These are phyloP conservation scores for Platanthera zijinensis DNA, from an alignment of 106 monocot species.

Conservation along the genomic window DNA sequence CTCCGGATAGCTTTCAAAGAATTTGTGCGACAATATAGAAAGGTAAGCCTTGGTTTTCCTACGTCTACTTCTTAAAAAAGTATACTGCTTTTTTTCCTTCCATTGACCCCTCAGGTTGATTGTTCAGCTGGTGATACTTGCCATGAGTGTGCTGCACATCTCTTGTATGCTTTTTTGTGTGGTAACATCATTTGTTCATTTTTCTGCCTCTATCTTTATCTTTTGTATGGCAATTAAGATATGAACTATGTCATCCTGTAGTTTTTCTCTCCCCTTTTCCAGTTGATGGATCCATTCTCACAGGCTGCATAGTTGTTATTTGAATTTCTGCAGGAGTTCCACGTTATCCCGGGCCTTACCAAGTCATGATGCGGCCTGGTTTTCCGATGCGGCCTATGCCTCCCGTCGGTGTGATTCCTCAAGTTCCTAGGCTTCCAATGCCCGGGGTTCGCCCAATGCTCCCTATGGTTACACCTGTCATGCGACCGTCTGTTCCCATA, in stretches of 20 bases:
- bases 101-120: slow-evolving; percentile 33
- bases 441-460: slow-evolving; percentile 48
- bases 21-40: slow-evolving; percentile 26
- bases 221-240: background rate
- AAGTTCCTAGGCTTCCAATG: slow-evolving; percentile 49
- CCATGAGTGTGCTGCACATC: slow-evolving; percentile 31
- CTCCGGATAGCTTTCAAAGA: slow-evolving; percentile 41
- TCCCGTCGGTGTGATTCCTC: slow-evolving; percentile 46
- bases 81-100: slow-evolving; percentile 16
- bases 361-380: slow-evolving; percentile 49
- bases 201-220: background rate
- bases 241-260: slow-evolving; percentile 5
- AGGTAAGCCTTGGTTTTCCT: slow-evolving; percentile 52
- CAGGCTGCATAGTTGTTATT: slow-evolving; percentile 54
- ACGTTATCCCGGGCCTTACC: slow-evolving; percentile 69
- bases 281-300: slow-evolving; percentile 33
- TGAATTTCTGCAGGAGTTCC: slow-evolving; percentile 62
- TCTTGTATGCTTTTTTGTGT: slow-evolving; percentile 49
- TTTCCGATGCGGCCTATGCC: slow-evolving; percentile 62
- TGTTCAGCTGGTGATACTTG: slow-evolving; percentile 40
- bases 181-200: slow-evolving; percentile 36
- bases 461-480: slow-evolving; percentile 39
- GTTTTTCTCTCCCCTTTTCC: background rate
- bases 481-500: slow-evolving; percentile 56
- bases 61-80: slow-evolving; percentile 28